Evolutionary conservation across 345 rosid species (phyloP).

Genomic region (Hypericum perforatum): DNA sequence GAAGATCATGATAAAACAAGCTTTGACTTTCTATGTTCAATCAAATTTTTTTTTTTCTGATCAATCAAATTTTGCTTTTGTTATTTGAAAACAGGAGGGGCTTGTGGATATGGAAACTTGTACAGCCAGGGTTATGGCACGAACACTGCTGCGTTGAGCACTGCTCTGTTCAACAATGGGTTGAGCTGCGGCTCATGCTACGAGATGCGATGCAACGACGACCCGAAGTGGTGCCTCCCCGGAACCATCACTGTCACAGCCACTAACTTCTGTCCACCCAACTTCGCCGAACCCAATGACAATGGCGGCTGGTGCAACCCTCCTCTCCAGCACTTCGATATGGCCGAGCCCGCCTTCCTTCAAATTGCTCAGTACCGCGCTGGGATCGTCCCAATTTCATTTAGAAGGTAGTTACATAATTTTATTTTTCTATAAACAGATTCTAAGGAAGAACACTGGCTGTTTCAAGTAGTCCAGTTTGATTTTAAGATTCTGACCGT

Average conservation of each 20-base stretch:
- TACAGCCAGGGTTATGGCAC: constrained; percentile 21
- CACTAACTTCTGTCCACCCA: constrained; percentile 44
- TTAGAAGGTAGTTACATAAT: constrained; percentile 33
- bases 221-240: constrained; percentile 17
- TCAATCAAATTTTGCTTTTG: background rate
- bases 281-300: constrained; percentile 34
- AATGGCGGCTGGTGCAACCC: constrained; percentile 67
- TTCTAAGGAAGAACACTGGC: background rate
- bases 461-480: background rate
- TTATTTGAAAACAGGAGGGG: constrained; percentile 10
- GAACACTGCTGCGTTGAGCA: constrained; percentile 20
- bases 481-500: no score
- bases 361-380: constrained; percentile 48
- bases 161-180: constrained; percentile 19
- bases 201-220: constrained; percentile 17
- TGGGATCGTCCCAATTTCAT: constrained; percentile 47
- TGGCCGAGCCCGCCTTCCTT: constrained; percentile 50
- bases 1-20: no score
- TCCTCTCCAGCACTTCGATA: constrained; percentile 50
- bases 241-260: constrained; percentile 14
- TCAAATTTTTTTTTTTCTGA: no score
- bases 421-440: no score
- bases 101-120: constrained; percentile 21
- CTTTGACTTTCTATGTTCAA: no score
- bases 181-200: constrained; percentile 19